Conservation (phyloP, 2,329 filamentous ascomycete species). For the Phaeosphaeriaceae sp. region DNA sequence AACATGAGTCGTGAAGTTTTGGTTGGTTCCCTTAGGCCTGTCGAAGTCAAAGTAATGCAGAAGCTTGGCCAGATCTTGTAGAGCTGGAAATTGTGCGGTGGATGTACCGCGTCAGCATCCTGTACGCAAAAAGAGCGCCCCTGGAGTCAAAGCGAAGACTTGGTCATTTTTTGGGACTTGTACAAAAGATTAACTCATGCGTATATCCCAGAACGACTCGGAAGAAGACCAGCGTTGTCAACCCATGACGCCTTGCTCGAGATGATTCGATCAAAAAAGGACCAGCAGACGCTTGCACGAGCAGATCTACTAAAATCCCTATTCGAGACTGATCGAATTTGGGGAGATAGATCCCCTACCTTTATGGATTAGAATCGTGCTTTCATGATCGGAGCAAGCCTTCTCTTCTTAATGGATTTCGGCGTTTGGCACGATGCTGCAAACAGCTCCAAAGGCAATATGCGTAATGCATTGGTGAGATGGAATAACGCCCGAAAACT, state of each 20-base stretch:
- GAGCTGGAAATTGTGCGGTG: background rate
- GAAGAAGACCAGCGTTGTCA: background rate
- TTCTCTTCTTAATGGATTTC: conserved; percentile 1
- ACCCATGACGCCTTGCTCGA: background rate
- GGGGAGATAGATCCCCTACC: background rate
- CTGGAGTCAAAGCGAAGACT: background rate
- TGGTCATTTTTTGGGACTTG: background rate
- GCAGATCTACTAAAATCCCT: background rate
- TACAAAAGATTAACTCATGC: background rate
- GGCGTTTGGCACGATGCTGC: conserved; percentile 1
- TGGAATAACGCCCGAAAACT: background rate
- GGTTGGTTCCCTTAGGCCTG: background rate
- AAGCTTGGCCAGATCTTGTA: background rate
- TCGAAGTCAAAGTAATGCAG: background rate
- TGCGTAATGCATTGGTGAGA: background rate
- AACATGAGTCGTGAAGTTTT: background rate
- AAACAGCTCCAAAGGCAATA: background rate
- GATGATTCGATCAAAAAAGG: background rate
- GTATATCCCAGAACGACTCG: background rate
- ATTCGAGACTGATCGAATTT: background rate
- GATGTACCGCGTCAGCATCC: background rate
- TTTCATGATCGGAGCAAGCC: conserved; percentile 3
- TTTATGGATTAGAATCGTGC: background rate
- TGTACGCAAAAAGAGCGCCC: background rate
- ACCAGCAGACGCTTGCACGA: background rate